phyloP scores from a whole-genome alignment of 495 filamentous ascomycete species.

The Schizothecium vesticola region DNA sequence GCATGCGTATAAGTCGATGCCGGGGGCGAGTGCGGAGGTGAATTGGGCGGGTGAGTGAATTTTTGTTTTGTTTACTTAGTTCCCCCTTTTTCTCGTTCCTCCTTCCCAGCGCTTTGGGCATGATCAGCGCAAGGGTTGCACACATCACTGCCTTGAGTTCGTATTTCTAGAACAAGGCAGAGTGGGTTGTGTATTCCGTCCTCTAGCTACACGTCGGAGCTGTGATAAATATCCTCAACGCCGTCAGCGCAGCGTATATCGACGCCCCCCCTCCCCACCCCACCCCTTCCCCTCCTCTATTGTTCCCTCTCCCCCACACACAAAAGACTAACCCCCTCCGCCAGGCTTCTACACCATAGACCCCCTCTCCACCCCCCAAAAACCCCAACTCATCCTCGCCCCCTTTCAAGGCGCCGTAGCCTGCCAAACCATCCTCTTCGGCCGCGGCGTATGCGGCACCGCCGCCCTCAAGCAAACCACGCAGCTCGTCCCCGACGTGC shows the following conservation, averaged over 20 bases:
- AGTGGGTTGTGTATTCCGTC: too few species aligned
- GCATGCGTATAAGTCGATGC: constrained; percentile 76
- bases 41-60: constrained; percentile 75
- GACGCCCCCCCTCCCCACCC: too few species aligned
- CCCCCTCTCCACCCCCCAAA: constrained; percentile 39
- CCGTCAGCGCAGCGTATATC: too few species aligned
- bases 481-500: constrained; percentile 70
- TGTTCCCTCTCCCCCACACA: constrained; percentile 11
- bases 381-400: constrained; percentile 62
- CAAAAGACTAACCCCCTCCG: too few species aligned
- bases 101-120: neutral
- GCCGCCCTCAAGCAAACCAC: constrained; percentile 61
- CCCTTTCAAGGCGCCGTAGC: constrained; percentile 88
- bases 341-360: constrained; percentile 77
- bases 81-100: constrained; percentile 1
- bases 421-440: constrained; percentile 78
- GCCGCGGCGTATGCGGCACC: constrained; percentile 76
- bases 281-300: neutral
- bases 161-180: too few species aligned
- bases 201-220: too few species aligned
- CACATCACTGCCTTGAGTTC: too few species aligned
- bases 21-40: constrained; percentile 62
- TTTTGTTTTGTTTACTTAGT: neutral
- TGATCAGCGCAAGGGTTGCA: too few species aligned
- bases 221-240: too few species aligned